Evolutionary conservation across 306 rosid genomes (phyloP).

Genomic region (Castanea mollissima): DNA sequence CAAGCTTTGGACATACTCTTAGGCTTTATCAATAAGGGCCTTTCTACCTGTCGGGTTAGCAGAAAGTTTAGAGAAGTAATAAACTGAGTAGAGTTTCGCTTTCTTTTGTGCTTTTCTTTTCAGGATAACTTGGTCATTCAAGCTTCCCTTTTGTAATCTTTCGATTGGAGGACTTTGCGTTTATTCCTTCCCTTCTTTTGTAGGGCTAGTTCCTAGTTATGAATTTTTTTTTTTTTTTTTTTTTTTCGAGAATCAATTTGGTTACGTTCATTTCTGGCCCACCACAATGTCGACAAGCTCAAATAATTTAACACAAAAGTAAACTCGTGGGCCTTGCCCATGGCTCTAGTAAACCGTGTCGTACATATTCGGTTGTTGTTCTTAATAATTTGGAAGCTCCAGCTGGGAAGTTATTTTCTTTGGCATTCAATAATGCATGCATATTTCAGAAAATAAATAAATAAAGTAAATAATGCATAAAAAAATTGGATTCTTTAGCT

Average conservation of each 20-base stretch:
- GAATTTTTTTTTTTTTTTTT: background rate
- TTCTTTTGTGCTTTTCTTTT: slow-evolving; percentile 33
- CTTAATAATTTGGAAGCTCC: background rate
- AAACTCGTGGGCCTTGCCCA: background rate
- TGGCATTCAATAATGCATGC: too few relatives aligned
- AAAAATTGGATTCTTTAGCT: too few relatives aligned
- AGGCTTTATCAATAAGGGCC: slow-evolving; percentile 26
- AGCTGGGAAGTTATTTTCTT: too few relatives aligned
- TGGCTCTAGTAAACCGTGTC: background rate
- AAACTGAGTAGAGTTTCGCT: slow-evolving; percentile 18
- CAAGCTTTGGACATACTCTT: slow-evolving; percentile 29
- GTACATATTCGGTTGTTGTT: background rate
- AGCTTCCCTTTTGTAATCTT: slow-evolving; percentile 33
- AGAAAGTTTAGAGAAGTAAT: slow-evolving; percentile 34
- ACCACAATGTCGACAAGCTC: background rate
- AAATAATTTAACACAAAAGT: background rate
- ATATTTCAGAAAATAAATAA: too few relatives aligned
- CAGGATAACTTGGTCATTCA: slow-evolving; percentile 39
- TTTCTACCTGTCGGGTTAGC: slow-evolving; percentile 18
- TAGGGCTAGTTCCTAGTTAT: background rate
- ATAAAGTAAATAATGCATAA: too few relatives aligned
- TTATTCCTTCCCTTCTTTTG: slow-evolving; percentile 54
- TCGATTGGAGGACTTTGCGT: slow-evolving; percentile 7
- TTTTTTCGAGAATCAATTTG: background rate
- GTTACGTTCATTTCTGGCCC: slow-evolving; percentile 3